Evolutionary conservation across 1,284 basidiomycete genomes (phyloP).

Genomic region (Trametes hirsuta): DNA sequence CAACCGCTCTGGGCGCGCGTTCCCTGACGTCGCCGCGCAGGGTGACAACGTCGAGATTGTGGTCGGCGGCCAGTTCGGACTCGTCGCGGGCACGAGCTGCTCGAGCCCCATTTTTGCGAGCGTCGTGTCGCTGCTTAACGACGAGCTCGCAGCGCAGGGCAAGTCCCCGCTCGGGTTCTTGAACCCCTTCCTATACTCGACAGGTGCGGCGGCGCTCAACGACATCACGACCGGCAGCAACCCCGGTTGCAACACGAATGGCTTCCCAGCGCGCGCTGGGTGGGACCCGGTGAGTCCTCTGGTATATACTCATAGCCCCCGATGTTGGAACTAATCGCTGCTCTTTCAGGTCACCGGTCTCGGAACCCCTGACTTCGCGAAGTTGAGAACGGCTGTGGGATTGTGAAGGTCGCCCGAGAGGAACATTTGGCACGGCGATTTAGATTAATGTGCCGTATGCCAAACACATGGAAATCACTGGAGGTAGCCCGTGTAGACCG

Average conservation of each 20-base stretch:
- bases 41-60: conserved; percentile 34
- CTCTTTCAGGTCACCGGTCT: conserved; percentile 25
- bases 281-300: conserved; percentile 35
- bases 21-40: conserved; percentile 35
- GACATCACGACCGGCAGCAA: conserved; percentile 41
- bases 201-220: conserved; percentile 37
- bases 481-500: no score
- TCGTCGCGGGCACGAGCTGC: conserved; percentile 52
- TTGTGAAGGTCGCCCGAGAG: neutral
- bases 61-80: conserved; percentile 37
- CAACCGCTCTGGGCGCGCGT: conserved; percentile 35
- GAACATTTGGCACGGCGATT: no score
- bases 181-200: conserved; percentile 46
- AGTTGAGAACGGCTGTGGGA: conserved; percentile 9
- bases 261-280: conserved; percentile 37
- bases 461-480: no score
- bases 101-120: conserved; percentile 55
- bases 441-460: no score
- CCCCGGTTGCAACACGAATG: conserved; percentile 37
- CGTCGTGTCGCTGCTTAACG: conserved; percentile 59
- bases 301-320: neutral
- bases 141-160: conserved; percentile 44
- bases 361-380: conserved; percentile 31
- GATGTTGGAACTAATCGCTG: neutral
- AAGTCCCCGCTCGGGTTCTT: conserved; percentile 50